Percentiles rank a stretch among this genome's conserved stretches.
phyloP scores from a whole-genome alignment of 169 alveolate genomes.

The Plasmodium vivax region DNA sequence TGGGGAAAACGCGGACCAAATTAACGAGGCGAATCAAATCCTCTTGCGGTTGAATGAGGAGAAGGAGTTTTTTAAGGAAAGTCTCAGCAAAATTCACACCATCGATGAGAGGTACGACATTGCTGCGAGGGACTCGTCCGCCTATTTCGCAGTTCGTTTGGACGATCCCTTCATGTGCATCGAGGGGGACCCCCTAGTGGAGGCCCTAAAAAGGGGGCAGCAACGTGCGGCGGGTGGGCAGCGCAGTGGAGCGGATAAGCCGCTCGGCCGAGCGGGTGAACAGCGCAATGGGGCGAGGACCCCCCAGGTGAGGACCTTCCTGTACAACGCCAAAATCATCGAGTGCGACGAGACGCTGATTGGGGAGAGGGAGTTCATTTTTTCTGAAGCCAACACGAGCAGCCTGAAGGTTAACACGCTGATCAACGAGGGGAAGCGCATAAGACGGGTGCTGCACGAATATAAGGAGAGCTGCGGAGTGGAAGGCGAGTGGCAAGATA shows the following conservation, averaged over 20 bases:
- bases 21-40: constrained; percentile 61
- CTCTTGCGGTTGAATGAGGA: constrained; percentile 49
- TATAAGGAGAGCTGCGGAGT: constrained; percentile 16
- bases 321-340: constrained; percentile 48
- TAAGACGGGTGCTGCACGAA: constrained; percentile 16
- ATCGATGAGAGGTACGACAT: constrained; percentile 64
- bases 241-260: neutral
- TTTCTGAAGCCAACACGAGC: constrained; percentile 20
- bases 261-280: neutral
- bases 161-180: constrained; percentile 18
- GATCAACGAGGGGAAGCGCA: constrained; percentile 45
- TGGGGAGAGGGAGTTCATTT: constrained; percentile 20
- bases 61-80: constrained; percentile 23
- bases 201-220: constrained; percentile 3
- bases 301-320: constrained; percentile 8
- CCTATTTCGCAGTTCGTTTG: constrained; percentile 3
- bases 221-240: too few relatives aligned
- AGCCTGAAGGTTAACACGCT: constrained; percentile 13
- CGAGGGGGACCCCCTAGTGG: constrained; percentile 11
- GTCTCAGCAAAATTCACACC: constrained; percentile 8
- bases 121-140: neutral
- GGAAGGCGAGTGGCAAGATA: neutral
- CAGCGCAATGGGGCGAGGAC: neutral
- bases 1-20: neutral
- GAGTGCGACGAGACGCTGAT: constrained; percentile 51